Evolutionary conservation across 441 rosid species (phyloP).

Genomic region (Theobroma grandiflorum): DNA sequence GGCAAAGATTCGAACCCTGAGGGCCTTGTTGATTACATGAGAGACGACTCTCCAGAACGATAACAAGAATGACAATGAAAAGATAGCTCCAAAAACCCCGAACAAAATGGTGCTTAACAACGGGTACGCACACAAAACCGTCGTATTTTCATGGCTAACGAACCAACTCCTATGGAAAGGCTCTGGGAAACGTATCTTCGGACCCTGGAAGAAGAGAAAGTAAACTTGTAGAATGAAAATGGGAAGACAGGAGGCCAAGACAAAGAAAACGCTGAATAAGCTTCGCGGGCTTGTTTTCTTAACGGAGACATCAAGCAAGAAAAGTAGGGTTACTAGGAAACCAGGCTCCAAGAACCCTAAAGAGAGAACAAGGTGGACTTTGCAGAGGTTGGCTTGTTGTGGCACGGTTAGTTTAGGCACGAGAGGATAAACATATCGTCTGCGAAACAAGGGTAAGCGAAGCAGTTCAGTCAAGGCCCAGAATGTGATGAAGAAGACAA

Average conservation of each 20-base stretch:
- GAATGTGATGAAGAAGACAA: slow-evolving; percentile 46
- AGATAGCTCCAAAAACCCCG: slow-evolving; percentile 43
- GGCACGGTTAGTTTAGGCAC: slow-evolving; percentile 22
- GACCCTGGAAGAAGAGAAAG: slow-evolving; percentile 29
- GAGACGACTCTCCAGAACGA: slow-evolving; percentile 49
- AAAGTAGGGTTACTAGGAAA: slow-evolving; percentile 55
- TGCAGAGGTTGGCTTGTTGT: slow-evolving; percentile 47
- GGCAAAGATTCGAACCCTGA: slow-evolving; percentile 46
- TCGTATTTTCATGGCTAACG: slow-evolving; percentile 8
- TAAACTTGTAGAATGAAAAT: slow-evolving; percentile 41
- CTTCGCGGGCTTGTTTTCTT: slow-evolving; percentile 37
- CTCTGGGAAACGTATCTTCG: slow-evolving; percentile 23
- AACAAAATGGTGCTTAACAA: slow-evolving; percentile 49
- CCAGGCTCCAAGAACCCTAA: slow-evolving; percentile 64
- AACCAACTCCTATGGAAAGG: slow-evolving; percentile 35
- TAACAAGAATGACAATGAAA: slow-evolving; percentile 39
- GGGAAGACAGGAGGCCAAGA: slow-evolving; percentile 51
- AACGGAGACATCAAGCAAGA: slow-evolving; percentile 59
- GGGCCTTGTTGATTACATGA: slow-evolving; percentile 57
- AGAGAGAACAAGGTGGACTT: slow-evolving; percentile 51
- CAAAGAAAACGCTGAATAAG: slow-evolving; percentile 39
- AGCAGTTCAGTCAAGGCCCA: slow-evolving; percentile 57
- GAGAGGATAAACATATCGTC: slow-evolving; percentile 1
- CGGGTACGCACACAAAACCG: slow-evolving; percentile 52
- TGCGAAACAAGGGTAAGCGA: slow-evolving; percentile 51